Evolutionary conservation across 257 asterid species (phyloP), one percentile per base, ranked within the genome.

Genomic region (Capsicum rhomboideum): DNA sequence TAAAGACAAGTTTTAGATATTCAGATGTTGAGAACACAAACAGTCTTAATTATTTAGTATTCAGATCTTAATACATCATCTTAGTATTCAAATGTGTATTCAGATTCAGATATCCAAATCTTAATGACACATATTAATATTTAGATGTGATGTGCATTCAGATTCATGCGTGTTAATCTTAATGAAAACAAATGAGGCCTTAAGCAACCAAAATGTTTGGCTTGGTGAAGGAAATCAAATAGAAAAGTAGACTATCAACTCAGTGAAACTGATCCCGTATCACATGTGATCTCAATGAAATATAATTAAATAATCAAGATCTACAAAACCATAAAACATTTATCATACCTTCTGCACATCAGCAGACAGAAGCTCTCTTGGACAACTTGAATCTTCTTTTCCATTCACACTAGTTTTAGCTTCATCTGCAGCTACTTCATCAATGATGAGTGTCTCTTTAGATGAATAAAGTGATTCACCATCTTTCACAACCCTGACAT

Each of bases 321-420:
- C 44, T 34, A 34, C 52, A 6, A 75, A 18, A 67, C 74, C 85
- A 56, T 37, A 53, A 72, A 83, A 21, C 44, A 84, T 50, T 58
- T 72, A 58, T 46, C 78, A 75, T 89, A 93, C 99, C 97, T 92
- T 92, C 87, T 87, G 87, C 16, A 63, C 58, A 37, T 64, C 90
- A 77, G 83, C 91, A 44, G 88, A 84, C 69, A 87, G 82, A 86
- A 84, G 93, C 59, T 83, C 81, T 56, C 84, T 83, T 21, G 84
- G 81, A 69, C 79, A 86, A 82, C 54, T 86, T 49, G 89, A 86
- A 84, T 90, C 95, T 84, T 90, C 94, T 67, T 75, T 90, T 42
- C 81, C 89, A 85, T 69, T 83, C 84, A 68, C 88, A 81, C 87
- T 78, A 56, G 72, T 78, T 81, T 79, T 88, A 28, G 80, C 66